Percentiles rank a stretch among this genome's conserved stretches.
phyloP scores from a whole-genome alignment of 1,139 yeast species.

The Yamadazyma spencermartinsiae region DNA sequence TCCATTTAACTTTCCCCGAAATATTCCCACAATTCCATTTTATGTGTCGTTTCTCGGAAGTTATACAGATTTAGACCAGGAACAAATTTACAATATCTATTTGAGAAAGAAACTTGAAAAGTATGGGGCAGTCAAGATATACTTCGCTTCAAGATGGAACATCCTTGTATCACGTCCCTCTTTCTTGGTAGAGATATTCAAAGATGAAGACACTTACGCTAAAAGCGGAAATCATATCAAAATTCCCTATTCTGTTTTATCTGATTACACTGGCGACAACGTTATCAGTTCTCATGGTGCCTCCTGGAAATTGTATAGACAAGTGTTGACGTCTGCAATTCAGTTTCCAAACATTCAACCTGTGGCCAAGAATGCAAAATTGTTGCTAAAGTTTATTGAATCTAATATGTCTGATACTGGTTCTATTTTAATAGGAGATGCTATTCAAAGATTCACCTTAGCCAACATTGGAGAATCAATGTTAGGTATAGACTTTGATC shows the following conservation, averaged over 20 bases:
- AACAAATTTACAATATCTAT: conserved; percentile 43
- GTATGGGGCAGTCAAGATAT: conserved; percentile 61
- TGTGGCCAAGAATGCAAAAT: conserved; percentile 8
- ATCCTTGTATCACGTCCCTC: conserved; percentile 53
- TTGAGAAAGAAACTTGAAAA: conserved; percentile 41
- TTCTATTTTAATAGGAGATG: conserved; percentile 33
- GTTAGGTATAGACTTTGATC: conserved; percentile 49
- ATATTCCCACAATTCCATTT: conserved; percentile 63
- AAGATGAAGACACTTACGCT: conserved; percentile 50
- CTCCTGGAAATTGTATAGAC: conserved; percentile 53
- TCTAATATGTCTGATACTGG: conserved; percentile 7
- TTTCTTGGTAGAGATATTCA: conserved; percentile 46
- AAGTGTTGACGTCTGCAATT: conserved; percentile 46
- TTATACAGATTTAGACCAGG: conserved; percentile 48
- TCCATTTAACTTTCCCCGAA: conserved; percentile 33
- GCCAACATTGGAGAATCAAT: conserved; percentile 54
- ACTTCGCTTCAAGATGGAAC: conserved; percentile 66
- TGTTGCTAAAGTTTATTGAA: conserved; percentile 12
- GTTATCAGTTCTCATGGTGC: conserved; percentile 61
- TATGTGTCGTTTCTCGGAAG: conserved; percentile 56
- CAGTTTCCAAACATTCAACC: conserved; percentile 45
- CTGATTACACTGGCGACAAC: conserved; percentile 63
- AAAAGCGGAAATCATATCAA: conserved; percentile 64
- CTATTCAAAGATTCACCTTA: conserved; percentile 48
- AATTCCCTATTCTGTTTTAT: conserved; percentile 56